A percentile compares a stretch with the other conserved stretches of the same genome.
These are phyloP conservation scores for Chenopodium berlandieri DNA, from an alignment of 148 eudicot species.

Conservation along the genomic window DNA sequence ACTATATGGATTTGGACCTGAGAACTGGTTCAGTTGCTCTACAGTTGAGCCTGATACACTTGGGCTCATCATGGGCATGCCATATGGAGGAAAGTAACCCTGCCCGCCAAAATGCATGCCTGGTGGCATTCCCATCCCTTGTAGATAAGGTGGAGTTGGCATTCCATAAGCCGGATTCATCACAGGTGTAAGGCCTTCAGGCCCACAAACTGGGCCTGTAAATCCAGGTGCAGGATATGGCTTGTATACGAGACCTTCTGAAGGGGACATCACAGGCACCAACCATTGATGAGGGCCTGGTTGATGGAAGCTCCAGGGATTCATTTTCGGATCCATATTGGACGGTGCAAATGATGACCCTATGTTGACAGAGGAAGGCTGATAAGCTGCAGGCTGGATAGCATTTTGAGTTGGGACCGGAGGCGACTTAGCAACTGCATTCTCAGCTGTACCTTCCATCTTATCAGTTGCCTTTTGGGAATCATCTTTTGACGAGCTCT, in stretches of 20 bases:
- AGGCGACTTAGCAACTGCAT: slow-evolving; percentile 44
- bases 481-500: slow-evolving; percentile 39
- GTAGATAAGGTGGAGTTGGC: slow-evolving; percentile 39
- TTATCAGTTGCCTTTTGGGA: slow-evolving; percentile 38
- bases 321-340: slow-evolving; percentile 38
- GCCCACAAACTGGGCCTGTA: slow-evolving; percentile 42
- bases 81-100: slow-evolving; percentile 65
- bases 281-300: slow-evolving; percentile 82
- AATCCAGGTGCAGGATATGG: slow-evolving; percentile 70
- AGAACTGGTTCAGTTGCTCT: slow-evolving; percentile 42
- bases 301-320: slow-evolving; percentile 51
- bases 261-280: slow-evolving; percentile 85
- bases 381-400: slow-evolving; percentile 32
- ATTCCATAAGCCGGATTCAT: slow-evolving; percentile 46
- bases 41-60: slow-evolving; percentile 42
- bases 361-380: slow-evolving; percentile 32
- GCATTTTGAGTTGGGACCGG: slow-evolving; percentile 43
- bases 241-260: slow-evolving; percentile 93
- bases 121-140: slow-evolving; percentile 46
- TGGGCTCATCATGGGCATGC: slow-evolving; percentile 53
- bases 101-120: slow-evolving; percentile 42
- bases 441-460: slow-evolving; percentile 60
- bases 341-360: slow-evolving; percentile 24
- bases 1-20: slow-evolving; percentile 26
- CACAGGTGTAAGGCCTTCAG: slow-evolving; percentile 39